A percentile compares a stretch with the other conserved stretches of the same genome.
These are phyloP conservation scores for Geoglossum cookeanum DNA, from an alignment of 2,329 filamentous ascomycete species.

Conservation along the genomic window DNA sequence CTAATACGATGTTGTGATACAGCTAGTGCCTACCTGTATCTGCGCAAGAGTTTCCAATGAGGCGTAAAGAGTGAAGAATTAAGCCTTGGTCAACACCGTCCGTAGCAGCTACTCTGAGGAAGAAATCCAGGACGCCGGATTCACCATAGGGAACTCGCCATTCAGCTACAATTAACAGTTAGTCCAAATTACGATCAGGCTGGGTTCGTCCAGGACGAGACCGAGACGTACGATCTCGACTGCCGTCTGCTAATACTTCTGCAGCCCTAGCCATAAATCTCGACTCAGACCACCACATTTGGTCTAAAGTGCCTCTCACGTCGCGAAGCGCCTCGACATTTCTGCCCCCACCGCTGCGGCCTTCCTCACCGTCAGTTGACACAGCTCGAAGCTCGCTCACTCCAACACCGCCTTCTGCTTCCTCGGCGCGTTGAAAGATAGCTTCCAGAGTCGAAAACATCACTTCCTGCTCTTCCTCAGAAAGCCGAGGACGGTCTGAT, in stretches of 20 bases:
- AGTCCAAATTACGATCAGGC: conserved; percentile 3
- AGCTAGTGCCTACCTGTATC: conserved; percentile 16
- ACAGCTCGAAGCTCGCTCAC: conserved; percentile 14
- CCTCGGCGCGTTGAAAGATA: conserved; percentile 14
- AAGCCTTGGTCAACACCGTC: conserved; percentile 15
- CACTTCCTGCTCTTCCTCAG: not conserved
- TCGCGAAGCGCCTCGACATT: conserved; percentile 13
- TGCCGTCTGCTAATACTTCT: conserved; percentile 23
- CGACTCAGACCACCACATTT: conserved; percentile 21
- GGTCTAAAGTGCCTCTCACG: conserved; percentile 16
- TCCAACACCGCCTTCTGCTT: conserved; percentile 12
- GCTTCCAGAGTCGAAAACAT: conserved; percentile 12
- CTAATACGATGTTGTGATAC: not conserved
- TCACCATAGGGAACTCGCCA: conserved; percentile 22
- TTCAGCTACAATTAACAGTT: conserved; percentile 16
- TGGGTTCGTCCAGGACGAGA: too few relatives aligned
- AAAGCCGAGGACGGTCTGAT: not conserved
- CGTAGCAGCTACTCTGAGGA: conserved; percentile 20
- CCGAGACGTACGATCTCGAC: conserved; percentile 22
- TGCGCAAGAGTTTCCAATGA: conserved; percentile 27
- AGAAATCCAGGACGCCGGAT: conserved; percentile 23
- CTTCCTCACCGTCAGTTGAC: not conserved
- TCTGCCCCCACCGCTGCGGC: not conserved
- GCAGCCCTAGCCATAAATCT: conserved; percentile 18
- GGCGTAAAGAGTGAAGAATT: conserved; percentile 22